These are phyloP conservation scores for Verruconis gallopava DNA, from an alignment of 2,329 filamentous ascomycete genomes.

Conservation along the genomic window DNA sequence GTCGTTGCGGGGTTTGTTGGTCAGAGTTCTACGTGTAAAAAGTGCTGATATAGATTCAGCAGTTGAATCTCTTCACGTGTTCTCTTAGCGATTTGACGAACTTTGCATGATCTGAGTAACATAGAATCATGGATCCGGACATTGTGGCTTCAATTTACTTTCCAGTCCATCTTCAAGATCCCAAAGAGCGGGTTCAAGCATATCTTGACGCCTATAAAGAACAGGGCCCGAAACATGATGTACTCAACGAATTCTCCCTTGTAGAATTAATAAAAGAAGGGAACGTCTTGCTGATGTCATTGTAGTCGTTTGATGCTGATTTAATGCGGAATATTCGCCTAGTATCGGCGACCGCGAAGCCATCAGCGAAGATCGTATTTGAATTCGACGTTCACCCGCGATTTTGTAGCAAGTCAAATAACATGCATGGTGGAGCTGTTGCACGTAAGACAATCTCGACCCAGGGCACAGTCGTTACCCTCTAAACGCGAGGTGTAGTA, in stretches of 20 bases:
- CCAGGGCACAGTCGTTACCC: no score
- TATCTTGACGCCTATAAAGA: slow-evolving; percentile 1
- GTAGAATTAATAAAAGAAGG: background rate
- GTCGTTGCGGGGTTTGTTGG: no score
- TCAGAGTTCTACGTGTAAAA: no score
- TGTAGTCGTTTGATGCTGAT: background rate
- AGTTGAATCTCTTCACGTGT: no score
- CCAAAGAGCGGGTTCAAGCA: background rate
- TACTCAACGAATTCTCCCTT: background rate
- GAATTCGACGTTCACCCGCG: background rate
- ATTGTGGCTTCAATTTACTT: background rate
- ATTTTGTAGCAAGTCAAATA: background rate
- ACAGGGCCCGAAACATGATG: background rate
- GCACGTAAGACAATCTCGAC: no score
- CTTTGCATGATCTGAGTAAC: no score
- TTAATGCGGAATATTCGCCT: background rate
- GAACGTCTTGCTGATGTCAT: background rate
- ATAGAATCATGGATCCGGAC: background rate
- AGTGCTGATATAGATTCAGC: no score
- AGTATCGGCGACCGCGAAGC: background rate
- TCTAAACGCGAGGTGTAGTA: no score
- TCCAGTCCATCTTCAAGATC: background rate
- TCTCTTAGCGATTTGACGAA: no score
- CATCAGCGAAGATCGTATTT: background rate
- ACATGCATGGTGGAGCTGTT: background rate